These are phyloP conservation scores for Adansonia grandidieri DNA, from an alignment of 441 rosid genomes.

Conservation along the genomic window DNA sequence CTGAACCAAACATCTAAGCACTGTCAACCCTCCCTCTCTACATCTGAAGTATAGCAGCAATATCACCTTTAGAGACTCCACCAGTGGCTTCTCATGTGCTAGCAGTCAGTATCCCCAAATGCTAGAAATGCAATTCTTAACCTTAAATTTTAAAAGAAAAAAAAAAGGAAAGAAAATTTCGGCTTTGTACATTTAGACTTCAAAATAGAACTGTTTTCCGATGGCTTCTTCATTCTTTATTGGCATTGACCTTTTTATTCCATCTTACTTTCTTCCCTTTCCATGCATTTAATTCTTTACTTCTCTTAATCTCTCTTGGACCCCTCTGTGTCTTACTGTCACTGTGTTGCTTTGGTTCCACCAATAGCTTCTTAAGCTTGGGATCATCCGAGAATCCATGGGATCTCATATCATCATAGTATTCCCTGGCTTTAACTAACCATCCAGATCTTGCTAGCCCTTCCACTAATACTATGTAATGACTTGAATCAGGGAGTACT, in stretches of 20 bases:
- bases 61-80: slow-evolving; percentile 11
- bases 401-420: slow-evolving; percentile 66
- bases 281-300: slow-evolving; percentile 23
- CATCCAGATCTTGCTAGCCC: slow-evolving; percentile 66
- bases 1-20: background rate
- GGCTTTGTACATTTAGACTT: background rate
- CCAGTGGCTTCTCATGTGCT: background rate
- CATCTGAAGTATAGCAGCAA: background rate
- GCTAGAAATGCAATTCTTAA: background rate
- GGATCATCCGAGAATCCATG: slow-evolving; percentile 72
- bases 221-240: slow-evolving; percentile 27
- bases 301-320: slow-evolving; percentile 34
- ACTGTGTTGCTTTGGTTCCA: slow-evolving; percentile 35
- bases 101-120: background rate
- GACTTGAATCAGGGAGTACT: slow-evolving; percentile 45
- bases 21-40: background rate
- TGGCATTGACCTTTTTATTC: slow-evolving; percentile 24
- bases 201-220: background rate
- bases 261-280: slow-evolving; percentile 29
- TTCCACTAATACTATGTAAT: slow-evolving; percentile 54
- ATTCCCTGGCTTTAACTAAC: slow-evolving; percentile 55
- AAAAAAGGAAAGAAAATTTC: background rate
- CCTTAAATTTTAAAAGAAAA: background rate
- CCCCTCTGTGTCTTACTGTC: slow-evolving; percentile 27
- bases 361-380: slow-evolving; percentile 63